Evolutionary conservation across 2,329 filamentous ascomycete species (phyloP), one percentile per base, ranked within the genome.

Genomic region (Sporothrix phasma): DNA sequence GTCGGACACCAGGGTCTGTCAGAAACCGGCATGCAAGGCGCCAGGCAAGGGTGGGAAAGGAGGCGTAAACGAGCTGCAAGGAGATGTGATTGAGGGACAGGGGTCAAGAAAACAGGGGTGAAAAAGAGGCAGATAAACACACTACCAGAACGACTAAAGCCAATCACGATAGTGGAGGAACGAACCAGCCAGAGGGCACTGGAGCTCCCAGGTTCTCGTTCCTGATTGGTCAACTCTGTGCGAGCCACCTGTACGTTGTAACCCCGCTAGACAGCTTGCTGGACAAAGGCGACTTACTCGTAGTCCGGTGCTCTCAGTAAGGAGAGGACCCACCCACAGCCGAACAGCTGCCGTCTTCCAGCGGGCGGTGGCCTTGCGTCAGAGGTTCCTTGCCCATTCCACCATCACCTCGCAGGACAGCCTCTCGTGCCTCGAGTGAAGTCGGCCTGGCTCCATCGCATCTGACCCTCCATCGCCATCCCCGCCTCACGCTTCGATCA

Each of bases 321-420:
- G 26, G 39, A 22, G 43, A 59, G 3, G 56, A 59, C 54, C 54
- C 54, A 59, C 54, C 47, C 47, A 54, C n/a, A 17, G 51, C 51
- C 51, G n/a, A 29, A 31, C 51, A 56, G n/a, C 51, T 56, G 54
- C 39, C 54, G 24, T 46, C 24, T 59, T 45, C 22, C 24, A 31
- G 56, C 39, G 56, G 56, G 56, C 56, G 56, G 39, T 59, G 56
- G 39, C 56, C 39, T 45, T 58, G 51, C 31, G 51, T 56, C 51
- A 56, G 51, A 56, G 51, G 45, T 19, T 31, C 56, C n/a, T 59
- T 46, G 37, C 56, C 10, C 17, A 31, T 59, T 31, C 17, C 41
- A n/a, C 56, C 17, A 19, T 31, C 39, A 59, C 39, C 37, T 31
- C 37, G 39, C 56, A 59, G 39, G 2, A 10, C 56, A 22, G 39